Percentiles rank a stretch among this genome's conserved stretches.
phyloP scores from a whole-genome alignment of 495 filamentous ascomycete genomes.

The Talaromyces trachyspermus region DNA sequence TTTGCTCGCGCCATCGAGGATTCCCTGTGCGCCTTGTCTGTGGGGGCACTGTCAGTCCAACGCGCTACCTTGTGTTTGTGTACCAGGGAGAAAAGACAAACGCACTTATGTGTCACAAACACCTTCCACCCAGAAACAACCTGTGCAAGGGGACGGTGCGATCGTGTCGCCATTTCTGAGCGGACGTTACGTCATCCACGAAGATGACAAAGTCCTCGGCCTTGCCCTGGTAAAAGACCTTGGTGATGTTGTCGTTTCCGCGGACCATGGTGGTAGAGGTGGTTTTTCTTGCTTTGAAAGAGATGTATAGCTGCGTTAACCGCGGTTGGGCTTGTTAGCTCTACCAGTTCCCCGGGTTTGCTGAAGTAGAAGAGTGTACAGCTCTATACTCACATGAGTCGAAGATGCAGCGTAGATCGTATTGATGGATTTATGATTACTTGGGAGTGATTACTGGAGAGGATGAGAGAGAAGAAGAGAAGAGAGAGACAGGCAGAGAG shows the following conservation, averaged over 20 bases:
- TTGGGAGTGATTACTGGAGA: no score
- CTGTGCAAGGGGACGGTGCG: constrained; percentile 69
- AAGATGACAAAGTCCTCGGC: constrained; percentile 89
- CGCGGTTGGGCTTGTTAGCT: no score
- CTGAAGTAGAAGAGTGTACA: no score
- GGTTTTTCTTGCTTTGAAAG: constrained; percentile 4
- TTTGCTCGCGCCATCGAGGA: constrained; percentile 69
- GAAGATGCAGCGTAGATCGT: no score
- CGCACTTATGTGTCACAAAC: constrained; percentile 82
- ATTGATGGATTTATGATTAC: no score
- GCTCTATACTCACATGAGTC: no score
- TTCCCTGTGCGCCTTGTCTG: constrained; percentile 83
- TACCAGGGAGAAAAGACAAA: not conserved
- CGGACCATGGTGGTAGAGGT: constrained; percentile 56
- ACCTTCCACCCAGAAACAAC: constrained; percentile 88
- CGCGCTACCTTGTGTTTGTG: not conserved
- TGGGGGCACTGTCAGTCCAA: not conserved
- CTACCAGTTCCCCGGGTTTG: no score
- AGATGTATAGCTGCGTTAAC: no score
- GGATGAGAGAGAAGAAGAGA: constrained; percentile 6
- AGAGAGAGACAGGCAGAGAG: constrained; percentile 6
- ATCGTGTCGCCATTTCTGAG: constrained; percentile 80
- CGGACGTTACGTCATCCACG: constrained; percentile 62
- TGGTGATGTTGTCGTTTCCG: constrained; percentile 65
- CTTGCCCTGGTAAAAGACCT: constrained; percentile 86